Evolutionary conservation across 805 yeast genomes (phyloP), one percentile per base, ranked within the genome.

Genomic region (Candida corydali): DNA sequence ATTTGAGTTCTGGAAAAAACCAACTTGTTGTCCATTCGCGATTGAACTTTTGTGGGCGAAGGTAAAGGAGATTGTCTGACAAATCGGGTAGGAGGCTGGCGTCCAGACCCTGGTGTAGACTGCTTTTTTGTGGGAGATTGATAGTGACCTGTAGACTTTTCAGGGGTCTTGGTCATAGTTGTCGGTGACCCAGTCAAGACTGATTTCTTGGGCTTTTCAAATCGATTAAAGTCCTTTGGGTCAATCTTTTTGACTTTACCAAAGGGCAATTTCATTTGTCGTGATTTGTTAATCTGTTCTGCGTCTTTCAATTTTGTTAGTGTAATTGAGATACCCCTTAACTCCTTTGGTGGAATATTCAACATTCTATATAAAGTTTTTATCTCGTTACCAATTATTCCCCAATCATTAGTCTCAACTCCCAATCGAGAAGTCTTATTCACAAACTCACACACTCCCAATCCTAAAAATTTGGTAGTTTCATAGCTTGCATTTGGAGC

Each of bases 381-480:
- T 26, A 80, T 51, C 50, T 82, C 86, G 9, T 79, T 67, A 0
- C 79, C 73, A 7, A 86, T 54, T n/a, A 76, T 50, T 1, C 86
- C 86, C 47, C 67, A 45, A 37, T 76, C 81, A 47, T 75, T 66
- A 1, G 88, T 77, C 3, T 82, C 69, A 1, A 75, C 54, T 0
- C 88, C 87, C 10, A 91, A 51, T 23, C 65, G 65, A 2, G 82
- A 62, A 8, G 81, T 65, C 45, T 78, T 79, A 29, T 80, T 76
- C 9, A 71, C 59, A 23, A 80, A 63, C 34, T 80, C 86, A 57
- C 96, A 86, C 10, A 54, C 54, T 0, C 98, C 98, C 78, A 83
- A 77, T 0, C 98, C 98, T 50, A 93, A 44, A 55, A 65, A 81
- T 51, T 91, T 93, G 1, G 83, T 73, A 0, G 97, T 86, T 14